phyloP scores from a whole-genome alignment of 768 basidiomycete species.

The Phylloporus sp. region DNA sequence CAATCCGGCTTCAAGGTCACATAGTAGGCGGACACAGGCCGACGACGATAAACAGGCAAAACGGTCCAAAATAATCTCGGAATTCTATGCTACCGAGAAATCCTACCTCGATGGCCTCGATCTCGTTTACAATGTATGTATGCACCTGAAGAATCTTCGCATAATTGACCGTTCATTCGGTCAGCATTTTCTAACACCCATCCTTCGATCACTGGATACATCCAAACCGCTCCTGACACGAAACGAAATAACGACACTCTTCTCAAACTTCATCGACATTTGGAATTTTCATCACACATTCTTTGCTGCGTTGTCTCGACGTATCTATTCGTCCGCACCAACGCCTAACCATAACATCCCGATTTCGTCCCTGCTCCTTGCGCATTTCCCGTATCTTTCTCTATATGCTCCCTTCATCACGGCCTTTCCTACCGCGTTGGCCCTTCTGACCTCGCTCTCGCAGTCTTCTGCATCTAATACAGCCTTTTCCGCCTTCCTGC shows the following conservation, averaged over 20 bases:
- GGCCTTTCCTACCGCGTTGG: slow-evolving; percentile 63
- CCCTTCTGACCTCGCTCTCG: slow-evolving; percentile 52
- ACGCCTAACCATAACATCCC: slow-evolving; percentile 32
- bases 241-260: slow-evolving; percentile 63
- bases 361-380: slow-evolving; percentile 57
- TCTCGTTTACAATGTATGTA: slow-evolving; percentile 69
- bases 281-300: slow-evolving; percentile 84
- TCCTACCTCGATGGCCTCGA: slow-evolving; percentile 80
- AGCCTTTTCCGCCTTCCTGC: slow-evolving; percentile 60
- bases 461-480: slow-evolving; percentile 37
- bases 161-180: neutral
- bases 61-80: slow-evolving; percentile 65
- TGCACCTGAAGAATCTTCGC: neutral
- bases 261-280: slow-evolving; percentile 88
- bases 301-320: slow-evolving; percentile 52
- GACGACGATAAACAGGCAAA: slow-evolving; percentile 52
- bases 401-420: slow-evolving; percentile 84
- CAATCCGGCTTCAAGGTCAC: slow-evolving; percentile 19
- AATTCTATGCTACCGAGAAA: slow-evolving; percentile 78
- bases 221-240: slow-evolving; percentile 65
- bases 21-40: slow-evolving; percentile 34
- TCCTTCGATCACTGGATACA: slow-evolving; percentile 69
- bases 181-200: slow-evolving; percentile 78
- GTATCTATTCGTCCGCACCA: slow-evolving; percentile 26
- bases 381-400: slow-evolving; percentile 86